Evolutionary conservation across 805 yeast genomes (phyloP).

Genomic region (Saccharomycopsis olivae): DNA sequence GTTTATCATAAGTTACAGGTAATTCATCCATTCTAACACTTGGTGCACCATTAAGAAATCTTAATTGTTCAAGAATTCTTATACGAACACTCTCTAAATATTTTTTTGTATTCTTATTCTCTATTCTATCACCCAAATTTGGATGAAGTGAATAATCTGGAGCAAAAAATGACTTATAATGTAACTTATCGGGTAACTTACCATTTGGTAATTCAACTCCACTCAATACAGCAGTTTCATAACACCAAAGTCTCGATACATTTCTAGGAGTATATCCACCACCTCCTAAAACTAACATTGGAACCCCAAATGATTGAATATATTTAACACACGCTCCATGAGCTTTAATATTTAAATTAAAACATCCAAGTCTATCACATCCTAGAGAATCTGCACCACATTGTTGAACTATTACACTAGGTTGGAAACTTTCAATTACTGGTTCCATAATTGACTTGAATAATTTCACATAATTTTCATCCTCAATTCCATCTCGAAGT

Average conservation of each 20-base stretch:
- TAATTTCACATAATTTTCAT: constrained; percentile 64
- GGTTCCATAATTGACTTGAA: constrained; percentile 85
- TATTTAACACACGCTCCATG: constrained; percentile 93
- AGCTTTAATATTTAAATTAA: constrained; percentile 82
- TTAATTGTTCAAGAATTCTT: constrained; percentile 67
- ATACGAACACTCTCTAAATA: constrained; percentile 72
- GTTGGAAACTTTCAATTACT: constrained; percentile 84
- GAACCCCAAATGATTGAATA: constrained; percentile 80
- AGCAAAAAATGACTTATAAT: constrained; percentile 74
- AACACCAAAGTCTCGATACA: constrained; percentile 91
- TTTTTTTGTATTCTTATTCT: constrained; percentile 75
- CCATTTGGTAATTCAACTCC: constrained; percentile 47
- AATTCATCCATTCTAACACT: constrained; percentile 83
- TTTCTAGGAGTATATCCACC: constrained; percentile 97
- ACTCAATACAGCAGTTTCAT: constrained; percentile 75
- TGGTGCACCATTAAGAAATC: constrained; percentile 85
- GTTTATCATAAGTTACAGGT: constrained; percentile 44
- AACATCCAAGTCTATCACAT: constrained; percentile 88
- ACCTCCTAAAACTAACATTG: constrained; percentile 88
- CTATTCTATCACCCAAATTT: constrained; percentile 62
- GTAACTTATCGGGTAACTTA: constrained; percentile 54
- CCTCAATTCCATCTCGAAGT: constrained; percentile 90
- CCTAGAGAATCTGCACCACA: constrained; percentile 97
- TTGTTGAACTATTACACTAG: constrained; percentile 88
- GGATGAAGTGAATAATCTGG: constrained; percentile 92